A percentile compares a stretch with the other conserved stretches of the same genome.
Evolutionary conservation across 1,139 yeast species (phyloP).

Genomic region (Debaryomyces fabryi): DNA sequence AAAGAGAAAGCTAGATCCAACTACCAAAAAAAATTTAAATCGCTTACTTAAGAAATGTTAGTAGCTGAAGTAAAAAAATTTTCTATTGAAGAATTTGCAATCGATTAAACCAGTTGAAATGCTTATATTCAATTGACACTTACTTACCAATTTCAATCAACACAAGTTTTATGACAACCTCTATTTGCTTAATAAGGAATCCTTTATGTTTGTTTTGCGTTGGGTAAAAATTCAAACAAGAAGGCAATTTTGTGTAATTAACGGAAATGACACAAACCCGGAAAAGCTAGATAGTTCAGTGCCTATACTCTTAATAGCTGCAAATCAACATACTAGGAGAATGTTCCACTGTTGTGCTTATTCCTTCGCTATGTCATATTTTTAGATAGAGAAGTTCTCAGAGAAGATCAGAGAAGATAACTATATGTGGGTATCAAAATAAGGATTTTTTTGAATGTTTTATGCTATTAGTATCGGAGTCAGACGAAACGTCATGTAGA

Average conservation of each 20-base stretch:
- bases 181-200: neutral
- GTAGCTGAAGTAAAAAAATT: neutral
- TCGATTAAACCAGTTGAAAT: neutral
- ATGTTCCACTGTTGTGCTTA: neutral
- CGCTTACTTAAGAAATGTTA: constrained; percentile 4
- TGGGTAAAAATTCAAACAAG: neutral
- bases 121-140: neutral
- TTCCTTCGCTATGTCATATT: neutral
- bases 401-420: no score
- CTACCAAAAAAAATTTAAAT: constrained; percentile 4
- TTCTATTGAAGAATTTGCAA: neutral
- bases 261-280: constrained; percentile 4
- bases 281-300: neutral
- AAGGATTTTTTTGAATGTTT: no score
- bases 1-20: constrained; percentile 6
- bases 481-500: no score
- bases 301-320: neutral
- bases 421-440: no score
- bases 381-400: no score
- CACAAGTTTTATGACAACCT: neutral
- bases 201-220: constrained; percentile 7
- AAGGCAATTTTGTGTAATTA: constrained; percentile 2
- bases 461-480: no score
- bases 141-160: constrained; percentile 2
- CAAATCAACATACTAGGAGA: neutral